Evolutionary conservation across 1,284 basidiomycete genomes (phyloP).

Genomic region (Xerocomus amazonicus): DNA sequence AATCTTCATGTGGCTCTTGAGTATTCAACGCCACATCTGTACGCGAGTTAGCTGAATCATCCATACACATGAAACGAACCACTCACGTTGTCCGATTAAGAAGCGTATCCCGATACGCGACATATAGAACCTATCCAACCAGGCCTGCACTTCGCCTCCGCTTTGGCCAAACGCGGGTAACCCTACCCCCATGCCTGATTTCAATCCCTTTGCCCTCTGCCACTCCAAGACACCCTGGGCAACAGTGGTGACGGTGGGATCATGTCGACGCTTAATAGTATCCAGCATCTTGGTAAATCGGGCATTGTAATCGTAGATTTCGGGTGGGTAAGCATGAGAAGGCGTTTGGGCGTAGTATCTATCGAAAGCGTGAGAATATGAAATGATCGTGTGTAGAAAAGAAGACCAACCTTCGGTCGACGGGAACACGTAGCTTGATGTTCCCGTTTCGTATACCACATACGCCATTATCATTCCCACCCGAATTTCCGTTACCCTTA

Average conservation of each 20-base stretch:
- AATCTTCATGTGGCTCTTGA: slow-evolving; percentile 83
- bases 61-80: neutral
- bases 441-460: slow-evolving; percentile 35
- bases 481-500: slow-evolving; percentile 14
- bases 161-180: slow-evolving; percentile 55
- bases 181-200: slow-evolving; percentile 28
- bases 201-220: slow-evolving; percentile 49
- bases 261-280: slow-evolving; percentile 91
- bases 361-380: slow-evolving; percentile 7
- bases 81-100: slow-evolving; percentile 87
- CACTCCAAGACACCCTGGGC: slow-evolving; percentile 87
- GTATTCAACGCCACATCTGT: slow-evolving; percentile 90
- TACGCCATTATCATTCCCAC: slow-evolving; percentile 29
- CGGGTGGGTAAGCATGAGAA: slow-evolving; percentile 81
- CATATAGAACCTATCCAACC: slow-evolving; percentile 98
- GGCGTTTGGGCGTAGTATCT: slow-evolving; percentile 84
- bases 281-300: slow-evolving; percentile 87
- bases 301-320: slow-evolving; percentile 92
- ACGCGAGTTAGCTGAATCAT: slow-evolving; percentile 2
- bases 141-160: slow-evolving; percentile 89
- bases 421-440: slow-evolving; percentile 65
- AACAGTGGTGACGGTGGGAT: slow-evolving; percentile 96
- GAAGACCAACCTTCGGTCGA: slow-evolving; percentile 59
- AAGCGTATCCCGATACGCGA: slow-evolving; percentile 96
- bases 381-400: slow-evolving; percentile 18